These are phyloP conservation scores for Pythium coloratum DNA, from an alignment of 352 stramenopile species.

Conservation along the genomic window DNA sequence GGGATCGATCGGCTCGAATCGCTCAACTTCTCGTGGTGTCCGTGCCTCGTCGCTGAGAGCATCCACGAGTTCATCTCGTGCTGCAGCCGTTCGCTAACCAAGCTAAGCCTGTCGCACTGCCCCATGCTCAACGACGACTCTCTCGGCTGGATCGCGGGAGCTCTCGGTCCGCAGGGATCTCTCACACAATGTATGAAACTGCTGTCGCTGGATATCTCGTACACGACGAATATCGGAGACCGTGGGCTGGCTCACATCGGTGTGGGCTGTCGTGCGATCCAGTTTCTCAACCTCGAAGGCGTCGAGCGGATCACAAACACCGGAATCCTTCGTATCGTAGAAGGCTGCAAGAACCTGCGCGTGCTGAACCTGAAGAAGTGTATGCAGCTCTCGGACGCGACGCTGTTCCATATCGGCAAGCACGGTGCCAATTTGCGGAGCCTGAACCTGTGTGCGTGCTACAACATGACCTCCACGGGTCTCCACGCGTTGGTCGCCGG, in stretches of 20 bases:
- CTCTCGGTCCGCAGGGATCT: constrained; percentile 58
- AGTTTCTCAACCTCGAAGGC: constrained; percentile 79
- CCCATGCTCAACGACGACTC: constrained; percentile 66
- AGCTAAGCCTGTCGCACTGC: constrained; percentile 62
- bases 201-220: constrained; percentile 70
- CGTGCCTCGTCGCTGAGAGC: constrained; percentile 49
- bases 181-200: constrained; percentile 61
- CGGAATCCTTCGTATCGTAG: constrained; percentile 46
- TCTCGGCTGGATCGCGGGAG: constrained; percentile 67
- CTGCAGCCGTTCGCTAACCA: constrained; percentile 53
- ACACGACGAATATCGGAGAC: constrained; percentile 57
- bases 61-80: constrained; percentile 75
- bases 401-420: constrained; percentile 49
- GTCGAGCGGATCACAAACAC: constrained; percentile 53
- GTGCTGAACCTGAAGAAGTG: constrained; percentile 67
- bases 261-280: constrained; percentile 46
- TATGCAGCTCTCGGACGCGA: constrained; percentile 54
- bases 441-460: constrained; percentile 65
- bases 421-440: constrained; percentile 50
- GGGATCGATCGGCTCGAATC: constrained; percentile 55
- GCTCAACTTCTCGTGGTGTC: constrained; percentile 64
- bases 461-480: constrained; percentile 54
- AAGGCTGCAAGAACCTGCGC: constrained; percentile 51
- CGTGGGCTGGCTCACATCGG: constrained; percentile 53
- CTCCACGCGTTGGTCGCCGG: constrained; percentile 51